phyloP scores from a whole-genome alignment of 805 yeast species.

The Naumovozyma castellii region DNA sequence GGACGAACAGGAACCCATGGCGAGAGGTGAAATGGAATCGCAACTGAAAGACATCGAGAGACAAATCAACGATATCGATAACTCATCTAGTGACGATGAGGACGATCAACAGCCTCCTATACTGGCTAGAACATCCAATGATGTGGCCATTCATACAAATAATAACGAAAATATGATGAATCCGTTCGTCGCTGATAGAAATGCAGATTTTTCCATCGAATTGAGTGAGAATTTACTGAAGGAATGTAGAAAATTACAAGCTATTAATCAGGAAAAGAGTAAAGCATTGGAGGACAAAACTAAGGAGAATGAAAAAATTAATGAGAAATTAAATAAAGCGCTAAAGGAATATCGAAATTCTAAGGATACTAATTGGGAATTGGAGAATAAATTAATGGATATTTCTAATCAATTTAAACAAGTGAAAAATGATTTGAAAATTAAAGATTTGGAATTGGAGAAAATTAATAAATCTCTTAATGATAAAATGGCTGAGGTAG shows the following conservation, averaged over 20 bases:
- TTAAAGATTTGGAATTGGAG: constrained; percentile 9
- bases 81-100: neutral
- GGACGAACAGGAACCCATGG: no score
- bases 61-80: neutral
- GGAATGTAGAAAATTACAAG: constrained; percentile 62
- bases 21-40: neutral
- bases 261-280: constrained; percentile 43
- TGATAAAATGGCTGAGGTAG: constrained; percentile 36
- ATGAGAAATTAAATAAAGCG: constrained; percentile 5
- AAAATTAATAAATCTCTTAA: constrained; percentile 20
- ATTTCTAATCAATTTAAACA: constrained; percentile 25
- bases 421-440: constrained; percentile 36
- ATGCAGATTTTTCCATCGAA: constrained; percentile 64
- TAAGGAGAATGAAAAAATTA: constrained; percentile 3
- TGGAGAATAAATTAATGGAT: constrained; percentile 43
- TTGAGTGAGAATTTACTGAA: constrained; percentile 60
- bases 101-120: no score
- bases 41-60: neutral
- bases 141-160: no score
- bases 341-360: constrained; percentile 35
- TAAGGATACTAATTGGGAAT: constrained; percentile 56
- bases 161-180: no score
- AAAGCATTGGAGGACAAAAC: constrained; percentile 3
- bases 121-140: no score
- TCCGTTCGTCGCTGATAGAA: constrained; percentile 39